phyloP scores from a whole-genome alignment of 805 yeast species.

The Wickerhamomyces queroliae region DNA sequence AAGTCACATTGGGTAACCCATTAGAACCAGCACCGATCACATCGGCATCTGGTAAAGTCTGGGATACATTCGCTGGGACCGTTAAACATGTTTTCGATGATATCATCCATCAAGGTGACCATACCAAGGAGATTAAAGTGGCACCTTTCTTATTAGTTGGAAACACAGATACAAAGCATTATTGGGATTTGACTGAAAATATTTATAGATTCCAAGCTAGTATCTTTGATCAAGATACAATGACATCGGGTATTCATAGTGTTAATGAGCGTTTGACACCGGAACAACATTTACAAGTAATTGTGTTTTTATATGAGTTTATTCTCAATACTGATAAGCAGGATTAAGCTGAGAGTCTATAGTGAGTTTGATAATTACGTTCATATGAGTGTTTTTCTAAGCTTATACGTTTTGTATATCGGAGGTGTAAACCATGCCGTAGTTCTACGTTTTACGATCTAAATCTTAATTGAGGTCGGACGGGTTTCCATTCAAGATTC shows the following conservation, averaged over 20 bases:
- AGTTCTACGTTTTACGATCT: no score
- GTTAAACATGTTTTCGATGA: constrained; percentile 50
- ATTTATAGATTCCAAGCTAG: constrained; percentile 13
- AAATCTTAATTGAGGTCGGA: no score
- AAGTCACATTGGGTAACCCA: constrained; percentile 13
- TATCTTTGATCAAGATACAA: constrained; percentile 3
- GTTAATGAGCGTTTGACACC: constrained; percentile 13
- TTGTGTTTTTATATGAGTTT: constrained; percentile 15
- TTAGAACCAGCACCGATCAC: constrained; percentile 14
- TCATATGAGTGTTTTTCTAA: no score
- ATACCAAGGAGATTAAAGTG: not conserved
- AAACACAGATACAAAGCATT: constrained; percentile 3
- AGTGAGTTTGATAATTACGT: no score
- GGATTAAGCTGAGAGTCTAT: no score
- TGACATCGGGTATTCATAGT: constrained; percentile 10
- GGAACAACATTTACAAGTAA: constrained; percentile 11
- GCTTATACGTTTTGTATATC: no score
- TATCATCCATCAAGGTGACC: constrained; percentile 17
- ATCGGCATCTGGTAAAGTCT: constrained; percentile 8
- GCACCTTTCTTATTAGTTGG: not conserved
- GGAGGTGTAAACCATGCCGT: no score
- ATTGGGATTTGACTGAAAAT: constrained; percentile 13
- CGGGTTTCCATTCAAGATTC: no score
- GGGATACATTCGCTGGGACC: constrained; percentile 21
- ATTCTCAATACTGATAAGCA: constrained; percentile 1